These are phyloP conservation scores for Thielaviopsis populi DNA, from an alignment of 2,329 filamentous ascomycete genomes.

Conservation along the genomic window DNA sequence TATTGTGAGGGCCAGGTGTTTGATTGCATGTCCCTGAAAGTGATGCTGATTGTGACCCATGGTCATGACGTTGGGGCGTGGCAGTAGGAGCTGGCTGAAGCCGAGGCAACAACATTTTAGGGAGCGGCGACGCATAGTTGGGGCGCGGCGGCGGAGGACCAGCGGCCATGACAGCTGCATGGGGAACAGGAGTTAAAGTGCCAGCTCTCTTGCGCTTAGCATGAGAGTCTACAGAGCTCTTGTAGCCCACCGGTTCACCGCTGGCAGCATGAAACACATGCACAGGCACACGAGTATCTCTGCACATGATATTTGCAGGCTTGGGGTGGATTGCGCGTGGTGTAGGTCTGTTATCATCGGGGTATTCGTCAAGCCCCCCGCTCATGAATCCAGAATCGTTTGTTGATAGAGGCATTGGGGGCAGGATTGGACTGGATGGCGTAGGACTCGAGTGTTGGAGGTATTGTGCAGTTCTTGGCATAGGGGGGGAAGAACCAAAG, in stretches of 20 bases:
- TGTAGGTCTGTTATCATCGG: slow-evolving; percentile 27
- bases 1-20: neutral
- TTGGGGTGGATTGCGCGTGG: slow-evolving; percentile 5
- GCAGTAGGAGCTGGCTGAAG: neutral
- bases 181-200: slow-evolving; percentile 26
- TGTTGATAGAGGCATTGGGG: slow-evolving; percentile 47
- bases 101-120: slow-evolving; percentile 19
- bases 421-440: slow-evolving; percentile 66
- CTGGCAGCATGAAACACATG: slow-evolving; percentile 15
- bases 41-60: neutral
- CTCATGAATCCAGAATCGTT: slow-evolving; percentile 77
- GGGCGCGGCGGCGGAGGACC: slow-evolving; percentile 12
- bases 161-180: slow-evolving; percentile 23
- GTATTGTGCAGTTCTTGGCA: slow-evolving; percentile 47
- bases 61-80: neutral
- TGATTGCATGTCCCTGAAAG: neutral
- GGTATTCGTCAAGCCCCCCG: slow-evolving; percentile 53
- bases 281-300: slow-evolving; percentile 12
- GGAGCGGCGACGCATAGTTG: slow-evolving; percentile 16
- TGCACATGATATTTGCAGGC: slow-evolving; percentile 8
- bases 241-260: slow-evolving; percentile 8
- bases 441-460: slow-evolving; percentile 42
- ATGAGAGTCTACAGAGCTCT: slow-evolving; percentile 7
- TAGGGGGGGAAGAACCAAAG: slow-evolving; percentile 80
- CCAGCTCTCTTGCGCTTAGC: slow-evolving; percentile 5